phyloP scores from a whole-genome alignment of 345 rosid genomes.

The Cardamine resedifolia region DNA sequence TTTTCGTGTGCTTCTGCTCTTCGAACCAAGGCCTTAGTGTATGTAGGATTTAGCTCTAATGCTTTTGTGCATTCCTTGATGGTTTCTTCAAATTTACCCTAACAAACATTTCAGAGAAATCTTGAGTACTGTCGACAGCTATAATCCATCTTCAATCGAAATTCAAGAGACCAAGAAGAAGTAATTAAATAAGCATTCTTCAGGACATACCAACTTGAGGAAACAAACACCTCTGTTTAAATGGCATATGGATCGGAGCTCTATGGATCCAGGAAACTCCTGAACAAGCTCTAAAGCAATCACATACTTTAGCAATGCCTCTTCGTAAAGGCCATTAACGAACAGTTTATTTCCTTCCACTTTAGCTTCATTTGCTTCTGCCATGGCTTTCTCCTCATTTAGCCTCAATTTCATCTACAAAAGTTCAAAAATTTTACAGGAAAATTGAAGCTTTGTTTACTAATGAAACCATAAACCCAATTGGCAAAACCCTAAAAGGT shows the following conservation, averaged over 20 bases:
- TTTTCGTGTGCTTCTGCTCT: slow-evolving; percentile 92
- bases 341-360: slow-evolving; percentile 76
- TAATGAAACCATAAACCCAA: slow-evolving; percentile 21
- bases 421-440: background rate
- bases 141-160: background rate
- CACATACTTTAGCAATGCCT: slow-evolving; percentile 70
- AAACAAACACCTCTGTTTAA: slow-evolving; percentile 80
- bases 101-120: background rate
- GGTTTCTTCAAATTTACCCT: slow-evolving; percentile 80
- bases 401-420: background rate
- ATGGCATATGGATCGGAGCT: slow-evolving; percentile 73
- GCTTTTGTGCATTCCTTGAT: slow-evolving; percentile 89
- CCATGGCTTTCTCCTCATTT: slow-evolving; percentile 50
- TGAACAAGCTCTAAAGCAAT: slow-evolving; percentile 55
- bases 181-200: background rate
- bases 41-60: slow-evolving; percentile 70
- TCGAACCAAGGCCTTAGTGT: slow-evolving; percentile 69
- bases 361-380: slow-evolving; percentile 73
- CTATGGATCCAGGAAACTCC: slow-evolving; percentile 44
- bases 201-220: slow-evolving; percentile 63
- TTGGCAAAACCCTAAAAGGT: slow-evolving; percentile 9
- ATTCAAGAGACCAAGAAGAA: slow-evolving; percentile 1
- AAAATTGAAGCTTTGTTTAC: background rate
- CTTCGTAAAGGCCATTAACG: slow-evolving; percentile 65
- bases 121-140: background rate